phyloP scores from a whole-genome alignment of 2,329 filamentous ascomycete species.

The Xylaria arbuscula region DNA sequence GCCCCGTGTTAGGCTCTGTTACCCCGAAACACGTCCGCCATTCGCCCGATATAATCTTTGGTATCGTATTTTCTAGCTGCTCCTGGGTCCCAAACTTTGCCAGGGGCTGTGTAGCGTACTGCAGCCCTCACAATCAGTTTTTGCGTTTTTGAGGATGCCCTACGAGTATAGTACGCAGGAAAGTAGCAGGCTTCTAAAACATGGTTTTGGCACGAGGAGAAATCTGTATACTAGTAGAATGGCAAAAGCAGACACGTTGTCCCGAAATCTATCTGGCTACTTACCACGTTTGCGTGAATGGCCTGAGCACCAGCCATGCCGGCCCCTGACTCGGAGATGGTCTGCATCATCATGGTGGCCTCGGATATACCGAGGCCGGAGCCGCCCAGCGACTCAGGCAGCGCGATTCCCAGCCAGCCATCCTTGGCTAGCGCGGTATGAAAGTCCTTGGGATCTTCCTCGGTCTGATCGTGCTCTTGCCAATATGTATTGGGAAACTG shows the following conservation, averaged over 20 bases:
- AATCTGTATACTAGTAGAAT: background rate
- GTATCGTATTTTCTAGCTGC: constrained; percentile 73
- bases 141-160: background rate
- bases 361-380: constrained; percentile 82
- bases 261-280: background rate
- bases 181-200: background rate
- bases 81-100: constrained; percentile 76
- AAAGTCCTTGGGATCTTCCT: constrained; percentile 78
- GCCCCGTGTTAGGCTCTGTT: constrained; percentile 83
- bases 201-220: background rate
- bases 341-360: constrained; percentile 89
- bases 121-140: background rate
- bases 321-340: constrained; percentile 80
- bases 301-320: constrained; percentile 78
- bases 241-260: background rate
- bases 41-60: constrained; percentile 76
- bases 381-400: constrained; percentile 80
- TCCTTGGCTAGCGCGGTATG: constrained; percentile 78
- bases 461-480: constrained; percentile 77
- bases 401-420: constrained; percentile 84
- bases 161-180: background rate
- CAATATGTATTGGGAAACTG: constrained; percentile 81
- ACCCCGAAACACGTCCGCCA: constrained; percentile 84
- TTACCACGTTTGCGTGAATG: constrained; percentile 69
- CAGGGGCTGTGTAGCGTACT: constrained; percentile 78